Base-by-base conservation (phyloP, 768 basidiomycete species). In the Naganishia friedmannii region DNA sequence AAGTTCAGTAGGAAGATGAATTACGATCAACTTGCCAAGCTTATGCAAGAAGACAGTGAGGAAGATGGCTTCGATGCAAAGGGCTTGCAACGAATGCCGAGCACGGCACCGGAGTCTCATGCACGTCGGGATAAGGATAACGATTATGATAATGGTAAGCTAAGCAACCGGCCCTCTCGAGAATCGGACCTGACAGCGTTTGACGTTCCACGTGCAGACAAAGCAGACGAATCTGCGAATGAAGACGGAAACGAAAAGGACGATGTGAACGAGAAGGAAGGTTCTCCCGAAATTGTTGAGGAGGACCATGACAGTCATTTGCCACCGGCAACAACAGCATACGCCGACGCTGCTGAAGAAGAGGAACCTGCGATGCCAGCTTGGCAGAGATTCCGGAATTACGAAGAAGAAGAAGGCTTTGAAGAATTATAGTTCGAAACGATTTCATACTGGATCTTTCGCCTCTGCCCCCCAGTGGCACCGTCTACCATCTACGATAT, bases 1-100 rank as follows among this genome's bases (percentile, higher is more conserved):
- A 70, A 70, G 60, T 71, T 67, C 39, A 60, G 56, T 66, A 66
- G 70, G 42, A 71, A 71, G 55, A 66, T 71, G 66, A 71, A 71
- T 42, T 71, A 71, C 42, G 70, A 39, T 31, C 42, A 67, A 4
- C 26, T 71, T 3, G 65, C 60, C 29, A 53, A 51, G 15, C 42
- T 69, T 10, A 51, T 72, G 53, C 39, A 57, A 17, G 31, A 29
- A 15, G 48, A 67, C 26, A 39, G 34, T 19, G 65, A 70, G 23
- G 70, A 66, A 29, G 60, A 70, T n/a, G 12, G 34, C 34, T 37
- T 37, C 12, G 68, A 69, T 34, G 13, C 55, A 2, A 46, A 42
- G 17, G 51, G 26, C 15, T 34, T 46, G 13, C 53, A 58, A 21
- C 34, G 57, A n/a, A 19, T 65, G 28, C 31, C 53, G n/a, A 60